Percentiles rank a stretch among this genome's conserved stretches.
Conservation (phyloP, 208 protist species). For the Angomonas deanei region DNA sequence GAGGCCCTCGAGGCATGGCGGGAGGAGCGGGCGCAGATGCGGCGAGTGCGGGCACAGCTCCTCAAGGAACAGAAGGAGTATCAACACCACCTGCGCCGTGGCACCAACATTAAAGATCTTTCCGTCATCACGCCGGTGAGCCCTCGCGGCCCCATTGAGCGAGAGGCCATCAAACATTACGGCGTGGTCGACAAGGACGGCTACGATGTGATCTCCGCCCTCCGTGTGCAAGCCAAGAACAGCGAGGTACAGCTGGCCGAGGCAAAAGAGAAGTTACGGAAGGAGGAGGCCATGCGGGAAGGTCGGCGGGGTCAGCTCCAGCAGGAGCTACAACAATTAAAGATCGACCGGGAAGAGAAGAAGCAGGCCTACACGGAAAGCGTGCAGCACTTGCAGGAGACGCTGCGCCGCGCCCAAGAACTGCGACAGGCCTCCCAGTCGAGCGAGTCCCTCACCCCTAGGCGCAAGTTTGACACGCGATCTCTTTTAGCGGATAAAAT, state of each 20-base stretch:
- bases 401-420: slow-evolving; percentile 1
- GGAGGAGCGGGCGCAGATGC: slow-evolving; percentile 38
- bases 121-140: slow-evolving; percentile 19
- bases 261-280: background rate
- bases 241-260: slow-evolving; percentile 18
- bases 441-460: background rate
- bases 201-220: slow-evolving; percentile 26
- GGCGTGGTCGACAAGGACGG: slow-evolving; percentile 25
- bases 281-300: slow-evolving; percentile 9
- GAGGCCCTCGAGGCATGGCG: slow-evolving; percentile 37
- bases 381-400: slow-evolving; percentile 1
- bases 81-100: slow-evolving; percentile 39
- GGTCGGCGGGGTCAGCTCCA: slow-evolving; percentile 8
- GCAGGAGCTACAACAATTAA: background rate
- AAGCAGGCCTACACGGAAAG: slow-evolving; percentile 6
- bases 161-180: slow-evolving; percentile 8
- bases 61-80: slow-evolving; percentile 36
- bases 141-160: slow-evolving; percentile 19
- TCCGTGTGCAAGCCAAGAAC: slow-evolving; percentile 39
- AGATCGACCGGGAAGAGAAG: background rate
- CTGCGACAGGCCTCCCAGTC: background rate
- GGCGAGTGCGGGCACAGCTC: slow-evolving; percentile 20
- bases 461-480: background rate
- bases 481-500: background rate
- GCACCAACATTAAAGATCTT: slow-evolving; percentile 69